phyloP scores from a whole-genome alignment of 805 yeast species.

The Saccharomycopsis synnaedendra region DNA sequence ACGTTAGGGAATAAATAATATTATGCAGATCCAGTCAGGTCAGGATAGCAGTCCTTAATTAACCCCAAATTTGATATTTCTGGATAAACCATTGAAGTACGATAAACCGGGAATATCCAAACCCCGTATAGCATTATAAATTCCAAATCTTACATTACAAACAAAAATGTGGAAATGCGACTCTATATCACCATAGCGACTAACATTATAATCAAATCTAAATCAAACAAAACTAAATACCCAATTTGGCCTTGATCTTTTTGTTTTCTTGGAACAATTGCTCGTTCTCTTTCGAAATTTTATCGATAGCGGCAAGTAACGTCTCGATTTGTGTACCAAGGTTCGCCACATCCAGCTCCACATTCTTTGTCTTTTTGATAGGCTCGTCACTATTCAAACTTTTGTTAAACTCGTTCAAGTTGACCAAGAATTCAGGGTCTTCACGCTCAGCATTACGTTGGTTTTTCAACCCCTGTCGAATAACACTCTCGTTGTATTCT shows the following conservation, averaged over 20 bases:
- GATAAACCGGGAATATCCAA: no score
- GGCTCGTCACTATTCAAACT: neutral
- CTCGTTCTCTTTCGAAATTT: slow-evolving; percentile 2
- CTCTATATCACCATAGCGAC: no score
- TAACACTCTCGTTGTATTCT: slow-evolving; percentile 7
- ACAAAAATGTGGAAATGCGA: no score
- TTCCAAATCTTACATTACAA: no score
- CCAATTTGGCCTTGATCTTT: neutral
- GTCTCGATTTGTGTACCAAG: slow-evolving; percentile 3
- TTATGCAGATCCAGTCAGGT: neutral
- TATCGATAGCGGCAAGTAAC: neutral
- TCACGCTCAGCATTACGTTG: slow-evolving; percentile 9
- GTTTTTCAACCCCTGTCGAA: slow-evolving; percentile 7
- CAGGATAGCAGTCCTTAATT: no score
- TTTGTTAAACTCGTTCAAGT: slow-evolving; percentile 11
- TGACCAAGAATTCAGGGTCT: slow-evolving; percentile 11
- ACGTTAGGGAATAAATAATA: neutral
- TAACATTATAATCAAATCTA: neutral
- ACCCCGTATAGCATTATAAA: no score
- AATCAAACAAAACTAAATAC: neutral
- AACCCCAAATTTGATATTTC: no score
- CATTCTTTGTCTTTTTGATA: neutral
- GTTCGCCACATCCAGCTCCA: slow-evolving; percentile 5
- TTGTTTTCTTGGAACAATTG: neutral
- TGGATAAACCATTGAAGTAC: no score